These are phyloP conservation scores for Pichia ethanolica DNA, from an alignment of 805 yeast genomes.

Conservation along the genomic window DNA sequence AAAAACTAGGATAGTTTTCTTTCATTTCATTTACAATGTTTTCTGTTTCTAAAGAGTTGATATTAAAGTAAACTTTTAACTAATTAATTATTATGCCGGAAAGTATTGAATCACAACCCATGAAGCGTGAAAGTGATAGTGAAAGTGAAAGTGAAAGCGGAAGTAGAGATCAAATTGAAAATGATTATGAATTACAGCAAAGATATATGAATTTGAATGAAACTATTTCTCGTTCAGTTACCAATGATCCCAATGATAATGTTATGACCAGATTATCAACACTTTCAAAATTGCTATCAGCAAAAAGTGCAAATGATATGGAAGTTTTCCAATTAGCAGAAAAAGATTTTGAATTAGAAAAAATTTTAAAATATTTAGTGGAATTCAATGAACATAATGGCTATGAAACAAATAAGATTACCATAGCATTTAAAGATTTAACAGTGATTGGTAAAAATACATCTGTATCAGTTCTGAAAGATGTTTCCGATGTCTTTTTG, in stretches of 20 bases:
- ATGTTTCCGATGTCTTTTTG: constrained; percentile 40
- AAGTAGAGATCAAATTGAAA: background rate
- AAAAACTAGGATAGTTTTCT: no score
- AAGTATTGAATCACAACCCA: no score
- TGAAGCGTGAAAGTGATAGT: background rate
- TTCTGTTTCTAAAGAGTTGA: no score
- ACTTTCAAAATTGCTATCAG: constrained; percentile 9
- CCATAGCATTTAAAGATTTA: constrained; percentile 36
- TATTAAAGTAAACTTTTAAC: no score
- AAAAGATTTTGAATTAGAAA: constrained; percentile 34
- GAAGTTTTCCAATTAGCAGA: constrained; percentile 10
- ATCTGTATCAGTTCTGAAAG: constrained; percentile 36
- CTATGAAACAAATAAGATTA: constrained; percentile 33
- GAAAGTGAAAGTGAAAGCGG: background rate
- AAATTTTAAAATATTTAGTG: constrained; percentile 32
- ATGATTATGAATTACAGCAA: background rate
- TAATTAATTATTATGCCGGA: no score
- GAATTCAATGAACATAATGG: constrained; percentile 37
- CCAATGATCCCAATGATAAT: constrained; percentile 1
- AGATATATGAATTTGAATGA: constrained; percentile 6
- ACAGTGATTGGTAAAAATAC: constrained; percentile 42
- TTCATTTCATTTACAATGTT: no score
- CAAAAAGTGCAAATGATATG: constrained; percentile 10
- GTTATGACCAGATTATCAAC: constrained; percentile 8
- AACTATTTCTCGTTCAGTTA: constrained; percentile 10